Evolutionary conservation across 306 rosid species (phyloP).

Genomic region (Cercis canadensis): DNA sequence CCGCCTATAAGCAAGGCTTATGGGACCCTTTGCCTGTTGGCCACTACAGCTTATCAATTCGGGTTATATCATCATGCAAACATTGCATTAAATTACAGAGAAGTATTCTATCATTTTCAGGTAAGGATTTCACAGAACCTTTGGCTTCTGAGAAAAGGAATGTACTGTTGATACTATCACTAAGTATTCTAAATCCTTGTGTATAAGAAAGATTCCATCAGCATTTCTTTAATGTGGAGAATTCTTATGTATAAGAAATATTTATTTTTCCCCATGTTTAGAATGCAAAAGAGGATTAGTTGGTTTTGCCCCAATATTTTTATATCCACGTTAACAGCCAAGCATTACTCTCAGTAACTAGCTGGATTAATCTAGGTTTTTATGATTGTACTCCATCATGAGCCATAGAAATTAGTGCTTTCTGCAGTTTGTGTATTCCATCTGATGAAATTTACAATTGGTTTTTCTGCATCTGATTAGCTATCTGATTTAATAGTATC

Average conservation of each 20-base stretch:
- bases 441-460: constrained; percentile 12
- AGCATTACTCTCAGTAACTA: constrained; percentile 2
- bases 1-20: constrained; percentile 95
- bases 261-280: too few relatives aligned
- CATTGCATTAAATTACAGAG: constrained; percentile 54
- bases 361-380: not conserved
- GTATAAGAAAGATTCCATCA: constrained; percentile 1
- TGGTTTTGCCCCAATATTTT: constrained; percentile 11
- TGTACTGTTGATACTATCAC: not conserved
- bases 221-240: not conserved
- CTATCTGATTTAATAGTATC: not conserved
- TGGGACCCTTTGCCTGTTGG: constrained; percentile 76
- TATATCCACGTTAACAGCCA: constrained; percentile 2
- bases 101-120: constrained; percentile 68
- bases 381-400: not conserved
- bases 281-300: not conserved
- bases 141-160: constrained; percentile 4
- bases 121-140: constrained; percentile 40
- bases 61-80: constrained; percentile 37
- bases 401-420: not conserved
- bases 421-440: not conserved
- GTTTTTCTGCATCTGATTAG: not conserved
- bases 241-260: not conserved
- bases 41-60: constrained; percentile 63
- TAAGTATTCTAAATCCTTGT: constrained; percentile 3